Base-by-base conservation (phyloP, 345 rosid genomes). In the Eucalyptus marginata region DNA sequence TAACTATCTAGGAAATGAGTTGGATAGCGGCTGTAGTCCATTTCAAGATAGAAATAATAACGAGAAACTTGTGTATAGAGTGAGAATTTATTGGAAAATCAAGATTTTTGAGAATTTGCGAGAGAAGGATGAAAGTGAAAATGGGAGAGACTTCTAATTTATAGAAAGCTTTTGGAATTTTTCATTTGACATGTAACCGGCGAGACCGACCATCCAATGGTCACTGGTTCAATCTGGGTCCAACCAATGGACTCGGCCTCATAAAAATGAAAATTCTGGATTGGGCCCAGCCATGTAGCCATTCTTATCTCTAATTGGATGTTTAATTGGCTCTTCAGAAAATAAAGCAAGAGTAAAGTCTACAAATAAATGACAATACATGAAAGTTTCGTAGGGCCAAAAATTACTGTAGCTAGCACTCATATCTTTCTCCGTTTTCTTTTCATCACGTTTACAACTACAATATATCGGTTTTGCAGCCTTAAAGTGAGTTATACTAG, bases 121-220 rank as follows among this genome's bases (percentile, higher is more conserved):
- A 56, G 29, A 56, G 29, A 56, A 24, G 6, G 1, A 8, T 4
- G 62, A 56, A 4, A 56, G 62, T 56, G 29, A 9, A 56, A 24
- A 56, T 56, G 5, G 1, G 0, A 56, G 62, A 56, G 62, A 4
- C 27, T 13, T 24, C 62, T 56, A 24, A 56, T 22, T 56, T 24
- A 24, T 24, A 56, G 2, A 22, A 56, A 56, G 1, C 6, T 56
- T 56, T 24, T 56, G 27, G 12, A 56, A 22, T 56, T 56, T 9
- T 56, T 56, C 13, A 56, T 56, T 56, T 24, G 27, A 1, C 62
- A 4, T 24, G 62, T 56, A 56, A 0, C 0, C 0, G 5, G 6
- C 12, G 0, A 9, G 5, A 6, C 13, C 13, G 13, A 56, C 1
- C 0, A 9, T 56, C 11, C 3, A 56, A 10, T 2, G 27, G 2